These are phyloP conservation scores for Phytophthora pisi DNA, from an alignment of 352 stramenopile species.

Conservation along the genomic window DNA sequence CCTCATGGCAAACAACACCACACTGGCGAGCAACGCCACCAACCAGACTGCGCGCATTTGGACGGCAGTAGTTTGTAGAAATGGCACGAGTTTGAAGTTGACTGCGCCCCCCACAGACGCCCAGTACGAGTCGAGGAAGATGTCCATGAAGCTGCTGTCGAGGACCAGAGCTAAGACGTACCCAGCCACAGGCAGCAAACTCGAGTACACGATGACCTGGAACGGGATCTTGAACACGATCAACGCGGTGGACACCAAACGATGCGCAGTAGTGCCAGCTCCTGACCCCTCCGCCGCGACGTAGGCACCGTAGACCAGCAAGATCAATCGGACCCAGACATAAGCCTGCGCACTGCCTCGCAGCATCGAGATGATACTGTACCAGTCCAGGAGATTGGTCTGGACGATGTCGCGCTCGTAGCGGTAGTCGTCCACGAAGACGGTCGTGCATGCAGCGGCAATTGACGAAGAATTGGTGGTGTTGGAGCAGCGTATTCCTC, in stretches of 20 bases:
- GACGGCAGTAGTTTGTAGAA: constrained; percentile 36
- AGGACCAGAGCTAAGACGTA: constrained; percentile 49
- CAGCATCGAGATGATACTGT: constrained; percentile 30
- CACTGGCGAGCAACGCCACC: constrained; percentile 41
- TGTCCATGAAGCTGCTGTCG: constrained; percentile 47
- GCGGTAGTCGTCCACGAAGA: constrained; percentile 59
- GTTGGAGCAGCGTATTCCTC: constrained; percentile 30
- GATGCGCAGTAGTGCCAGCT: background rate
- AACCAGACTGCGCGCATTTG: constrained; percentile 59
- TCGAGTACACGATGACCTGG: constrained; percentile 61
- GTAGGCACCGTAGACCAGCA: constrained; percentile 27
- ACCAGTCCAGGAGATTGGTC: constrained; percentile 47
- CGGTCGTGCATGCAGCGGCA: constrained; percentile 24
- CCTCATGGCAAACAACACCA: constrained; percentile 24
- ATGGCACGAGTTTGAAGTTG: constrained; percentile 37
- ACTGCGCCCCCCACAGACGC: constrained; percentile 25
- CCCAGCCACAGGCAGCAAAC: constrained; percentile 39
- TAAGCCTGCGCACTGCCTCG: constrained; percentile 43
- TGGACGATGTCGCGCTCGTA: constrained; percentile 52
- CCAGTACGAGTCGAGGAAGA: constrained; percentile 47
- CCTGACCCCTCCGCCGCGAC: background rate
- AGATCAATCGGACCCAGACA: constrained; percentile 50
- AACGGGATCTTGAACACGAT: constrained; percentile 54
- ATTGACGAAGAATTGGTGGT: background rate
- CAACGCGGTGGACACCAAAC: constrained; percentile 5